Base-by-base conservation (phyloP, 208 protist genomes). In the Acanthamoeba healyi region DNA sequence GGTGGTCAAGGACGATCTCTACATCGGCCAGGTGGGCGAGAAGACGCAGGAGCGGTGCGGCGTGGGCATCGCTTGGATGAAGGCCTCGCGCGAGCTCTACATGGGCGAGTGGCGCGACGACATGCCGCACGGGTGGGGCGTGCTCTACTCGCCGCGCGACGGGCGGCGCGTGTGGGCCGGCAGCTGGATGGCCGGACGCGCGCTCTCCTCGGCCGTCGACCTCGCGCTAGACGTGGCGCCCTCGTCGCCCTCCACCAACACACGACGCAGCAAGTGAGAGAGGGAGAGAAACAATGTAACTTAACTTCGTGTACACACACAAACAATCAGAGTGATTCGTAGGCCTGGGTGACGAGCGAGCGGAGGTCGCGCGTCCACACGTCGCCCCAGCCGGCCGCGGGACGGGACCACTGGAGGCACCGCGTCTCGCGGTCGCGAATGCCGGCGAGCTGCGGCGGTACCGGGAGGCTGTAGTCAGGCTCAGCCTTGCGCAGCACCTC, bases 91-190 rank as follows among this genome's bases (percentile, higher is more conserved):
- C 5, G 77, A 86, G 44, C 24, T 86, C 77, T 86, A 86, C 77
- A 86, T 86, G 77, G 77, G 77, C 44, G 77, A 86, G 46, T 86
- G 77, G 77, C 77, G 77, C 32, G 77, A 86, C 77, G 77, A 86
- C 77, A 54, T 42, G 77, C 77, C 77, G 44, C 77, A 86, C 32
- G 77, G 77, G 14, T 86, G 77, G 77, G 77, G 77, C 77, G 77
- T 86, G 44, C 77, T 86, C 77, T 86, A 86, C 34, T 86, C 77
- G 29, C 77, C 77, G 34, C 38, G 77, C 44, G 77, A 86, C 0
- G 77, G 77, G 15, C 17, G 77, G 40, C 77, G 77, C 7, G 46
- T 86, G 77, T 86, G 77, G 77, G 77, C 77, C 77, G 77, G 77
- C n/a, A 86, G 77, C 77, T 86, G 77, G 77, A 58, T 58, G 22